Evolutionary conservation across 2,329 filamentous ascomycete species (phyloP).

Genomic region (Fusarium tupiense): DNA sequence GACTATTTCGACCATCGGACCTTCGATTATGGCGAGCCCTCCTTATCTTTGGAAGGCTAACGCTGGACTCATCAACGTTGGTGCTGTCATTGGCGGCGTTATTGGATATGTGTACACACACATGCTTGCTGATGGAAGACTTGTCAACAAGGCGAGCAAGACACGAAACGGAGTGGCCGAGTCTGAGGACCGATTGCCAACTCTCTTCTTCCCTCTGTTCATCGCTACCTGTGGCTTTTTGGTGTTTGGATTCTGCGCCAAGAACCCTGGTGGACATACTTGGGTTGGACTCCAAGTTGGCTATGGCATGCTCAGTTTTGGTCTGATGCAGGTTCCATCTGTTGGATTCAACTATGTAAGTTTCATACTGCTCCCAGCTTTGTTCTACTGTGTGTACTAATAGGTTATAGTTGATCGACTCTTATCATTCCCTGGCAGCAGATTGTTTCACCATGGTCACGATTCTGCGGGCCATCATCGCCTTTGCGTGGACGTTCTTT

Average conservation of each 20-base stretch:
- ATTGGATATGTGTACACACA: constrained; percentile 44
- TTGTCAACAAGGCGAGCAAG: constrained; percentile 21
- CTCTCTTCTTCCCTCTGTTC: constrained; percentile 45
- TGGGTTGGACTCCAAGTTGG: constrained; percentile 51
- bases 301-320: constrained; percentile 51
- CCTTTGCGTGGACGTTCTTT: constrained; percentile 66
- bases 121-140: constrained; percentile 34
- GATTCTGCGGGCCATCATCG: constrained; percentile 57
- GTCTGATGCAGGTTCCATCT: constrained; percentile 51
- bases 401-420: constrained; percentile 56
- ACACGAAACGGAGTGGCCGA: constrained; percentile 44
- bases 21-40: constrained; percentile 42
- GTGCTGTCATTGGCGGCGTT: constrained; percentile 46
- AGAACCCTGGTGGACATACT: constrained; percentile 41
- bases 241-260: constrained; percentile 51
- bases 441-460: constrained; percentile 66
- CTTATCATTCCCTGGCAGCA: constrained; percentile 56
- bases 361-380: fast-evolving
- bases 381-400: neutral
- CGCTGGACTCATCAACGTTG: constrained; percentile 49
- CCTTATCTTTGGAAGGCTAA: constrained; percentile 50
- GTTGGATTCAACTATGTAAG: constrained; percentile 54
- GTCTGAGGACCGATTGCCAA: constrained; percentile 47
- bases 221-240: constrained; percentile 48
- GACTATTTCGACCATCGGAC: constrained; percentile 49